Evolutionary conservation across 495 filamentous ascomycete genomes (phyloP), one percentile per base, ranked within the genome.

Genomic region (Hypoxylon lienhwacheense): DNA sequence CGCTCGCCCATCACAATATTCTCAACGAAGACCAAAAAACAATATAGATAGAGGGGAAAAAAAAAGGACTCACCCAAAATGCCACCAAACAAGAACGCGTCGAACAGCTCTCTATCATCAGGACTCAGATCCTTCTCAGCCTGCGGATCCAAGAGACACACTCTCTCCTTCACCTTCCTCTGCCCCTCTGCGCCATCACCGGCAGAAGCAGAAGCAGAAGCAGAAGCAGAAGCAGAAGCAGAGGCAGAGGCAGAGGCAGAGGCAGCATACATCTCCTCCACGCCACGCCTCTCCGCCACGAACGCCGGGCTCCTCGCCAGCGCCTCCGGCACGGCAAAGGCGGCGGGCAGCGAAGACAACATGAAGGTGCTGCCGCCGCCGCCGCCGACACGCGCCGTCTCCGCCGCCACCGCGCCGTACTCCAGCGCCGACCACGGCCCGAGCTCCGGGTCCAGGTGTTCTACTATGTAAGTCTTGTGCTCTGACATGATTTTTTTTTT

Each of bases 401-500:
- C 93, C 24, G 77, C 73, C 17, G 90, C 88, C 57, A 97, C 96
- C 52, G 85, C 80, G 44, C 80, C 72, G 74, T 98, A 98, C 73
- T 98, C 93, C 14, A 96, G 79, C 15, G 85, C 80, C 4, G 91
- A 96, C 93, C 93, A 98, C 24, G 81, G 80, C n/a, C 92, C 93
- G 17, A 97, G 80, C 69, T 98, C 93, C 10, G 87, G 83, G 75
- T 96, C 91, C 15, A 96, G 80, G 72, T 96, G 91, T 75, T 96
- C 91, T 46, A 96, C 89, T 59, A 96, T 85, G 72, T 89, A 95
- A 28, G 81, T 88, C 63, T 85, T 86, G 53, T 40, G 59, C 19
- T 32, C 42, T 3, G 65, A 53, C 65, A 67, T 67, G 21, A 37
- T 42, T 35, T 24, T 11, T 22, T 46, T 20, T 24, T 11, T 34